Evolutionary conservation across 192 early-diverging fungal genomes (phyloP).

Genomic region (Coemansia interrupta): DNA sequence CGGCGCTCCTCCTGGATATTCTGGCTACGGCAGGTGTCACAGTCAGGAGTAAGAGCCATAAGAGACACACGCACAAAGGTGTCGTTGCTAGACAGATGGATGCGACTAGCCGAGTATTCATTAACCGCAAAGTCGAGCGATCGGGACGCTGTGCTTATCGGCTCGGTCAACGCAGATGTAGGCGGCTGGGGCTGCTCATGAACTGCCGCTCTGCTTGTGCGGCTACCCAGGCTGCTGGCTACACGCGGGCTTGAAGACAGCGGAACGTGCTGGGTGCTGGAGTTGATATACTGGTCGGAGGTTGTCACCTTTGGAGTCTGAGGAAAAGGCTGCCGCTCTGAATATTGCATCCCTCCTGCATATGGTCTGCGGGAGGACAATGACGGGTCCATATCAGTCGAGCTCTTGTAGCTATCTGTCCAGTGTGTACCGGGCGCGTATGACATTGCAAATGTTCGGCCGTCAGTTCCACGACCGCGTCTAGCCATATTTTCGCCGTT

Average conservation of each 20-base stretch:
- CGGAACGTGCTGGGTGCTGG: neutral
- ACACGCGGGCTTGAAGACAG: constrained; percentile 7
- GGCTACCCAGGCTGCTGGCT: constrained; percentile 1
- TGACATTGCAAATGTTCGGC: constrained; percentile 15
- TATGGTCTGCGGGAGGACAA: neutral
- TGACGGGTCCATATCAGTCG: neutral
- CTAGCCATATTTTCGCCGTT: constrained; percentile 5
- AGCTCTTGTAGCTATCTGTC: neutral
- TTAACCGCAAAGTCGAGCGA: constrained; percentile 25
- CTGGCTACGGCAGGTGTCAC: constrained; percentile 31
- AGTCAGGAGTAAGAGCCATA: constrained; percentile 48
- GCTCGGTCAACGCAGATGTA: constrained; percentile 1
- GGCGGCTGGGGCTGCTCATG: neutral
- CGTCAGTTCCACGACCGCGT: neutral
- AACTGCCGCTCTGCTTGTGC: neutral
- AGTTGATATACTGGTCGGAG: neutral
- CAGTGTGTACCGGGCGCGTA: constrained; percentile 20
- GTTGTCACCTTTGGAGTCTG: neutral
- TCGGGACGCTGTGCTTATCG: constrained; percentile 4
- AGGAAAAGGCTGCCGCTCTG: neutral
- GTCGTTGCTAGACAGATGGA: constrained; percentile 37
- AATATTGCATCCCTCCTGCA: neutral
- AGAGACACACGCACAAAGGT: constrained; percentile 38
- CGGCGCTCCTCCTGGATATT: constrained; percentile 17
- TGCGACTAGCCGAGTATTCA: constrained; percentile 41